Evolutionary conservation across 148 eudicot genomes (phyloP), one percentile per base, ranked within the genome.

Genomic region (Cornus kousa): DNA sequence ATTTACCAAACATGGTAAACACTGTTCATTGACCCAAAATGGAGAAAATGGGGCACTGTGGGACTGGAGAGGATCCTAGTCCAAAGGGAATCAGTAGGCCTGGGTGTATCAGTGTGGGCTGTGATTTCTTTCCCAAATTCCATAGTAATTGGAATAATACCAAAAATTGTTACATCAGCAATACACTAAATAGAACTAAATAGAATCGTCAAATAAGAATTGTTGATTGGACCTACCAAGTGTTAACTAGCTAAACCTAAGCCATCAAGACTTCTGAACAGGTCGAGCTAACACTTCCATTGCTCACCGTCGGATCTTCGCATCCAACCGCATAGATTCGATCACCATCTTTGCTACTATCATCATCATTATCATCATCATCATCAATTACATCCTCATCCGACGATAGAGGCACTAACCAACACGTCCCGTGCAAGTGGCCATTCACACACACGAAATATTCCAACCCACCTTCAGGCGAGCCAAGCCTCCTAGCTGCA

Each of bases 401-500:
- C 0, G 90, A 83, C 67, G 98, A 92, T 70, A 94, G 77, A 1
- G 88, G 92, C 22, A 89, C 85, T 2, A 94, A 77, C 91, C 93
- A 92, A 22, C 97, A 94, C 32, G 89, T 67, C 67, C 98, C 98
- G 64, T 89, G 87, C 75, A 92, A n/a, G 76, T 94, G 98, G 7
- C 98, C 98, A 28, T 94, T 92, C 19, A 92, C 82, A 80, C 95
- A 92, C 9, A 94, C 92, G 16, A 91, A 92, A 72, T 86, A 91
- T 82, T 92, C 98, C 39, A 92, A 23, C 28, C 85, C 90, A 9
- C 85, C 97, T 0, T 88, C 90, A 5, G 79, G 79, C 1, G 97
- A 84, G 3, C 98, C 98, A 3, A 94, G 83, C 82, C 97, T 69
- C 65, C 87, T 70, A 7, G 93, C 93, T 17, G 97, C 97, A 22